Base-by-base conservation (phyloP, 768 basidiomycete genomes). In the Candolleomyces eurysporus region DNA sequence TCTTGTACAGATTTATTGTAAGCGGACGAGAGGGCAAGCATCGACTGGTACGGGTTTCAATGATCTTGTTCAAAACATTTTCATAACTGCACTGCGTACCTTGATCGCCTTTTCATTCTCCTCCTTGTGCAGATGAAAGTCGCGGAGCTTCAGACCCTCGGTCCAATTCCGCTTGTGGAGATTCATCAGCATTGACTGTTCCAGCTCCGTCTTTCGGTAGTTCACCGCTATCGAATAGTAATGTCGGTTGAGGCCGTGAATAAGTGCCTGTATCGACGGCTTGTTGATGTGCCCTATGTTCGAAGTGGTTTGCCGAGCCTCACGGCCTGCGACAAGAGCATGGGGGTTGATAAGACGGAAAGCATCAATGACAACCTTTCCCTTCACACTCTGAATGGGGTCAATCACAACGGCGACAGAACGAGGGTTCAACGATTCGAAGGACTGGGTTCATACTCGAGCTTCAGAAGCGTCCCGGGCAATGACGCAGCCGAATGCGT, bases 211-310 rank as follows among this genome's bases (percentile, higher is more conserved):
- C 81, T 98, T 98, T 67, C 96, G 87, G 77, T 98, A 98, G 74
- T 96, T 95, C 63, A 99, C 96, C 7, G 91, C 94, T 65, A 99
- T 95, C 55, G 90, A 92, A 79, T 99, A 99, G 73, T 99, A 99
- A 78, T 98, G 96, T 65, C 96, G 84, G 73, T 99, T 99, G 64
- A 99, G 79, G 48, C 96, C 96, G 69, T 99, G 96, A 64, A 99
- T 97, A 65, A 98, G 85, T 54, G 95, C 95, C 76, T 98, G 97
- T 71, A 99, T 98, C 60, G 92, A 93, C n/a, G 97, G 97, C 74
- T 98, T 98, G 75, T 98, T 96, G 76, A 99, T 92, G 70, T 98
- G 96, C 2, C 97, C 97, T 64, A 98, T 96, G 70, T 99, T 99
- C 50, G 92, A 95, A 16, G 97, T 99, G 58, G 94, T 96, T 74